Conservation (phyloP, 2,329 filamentous ascomycete species). For the Colletotrichum navitas region DNA sequence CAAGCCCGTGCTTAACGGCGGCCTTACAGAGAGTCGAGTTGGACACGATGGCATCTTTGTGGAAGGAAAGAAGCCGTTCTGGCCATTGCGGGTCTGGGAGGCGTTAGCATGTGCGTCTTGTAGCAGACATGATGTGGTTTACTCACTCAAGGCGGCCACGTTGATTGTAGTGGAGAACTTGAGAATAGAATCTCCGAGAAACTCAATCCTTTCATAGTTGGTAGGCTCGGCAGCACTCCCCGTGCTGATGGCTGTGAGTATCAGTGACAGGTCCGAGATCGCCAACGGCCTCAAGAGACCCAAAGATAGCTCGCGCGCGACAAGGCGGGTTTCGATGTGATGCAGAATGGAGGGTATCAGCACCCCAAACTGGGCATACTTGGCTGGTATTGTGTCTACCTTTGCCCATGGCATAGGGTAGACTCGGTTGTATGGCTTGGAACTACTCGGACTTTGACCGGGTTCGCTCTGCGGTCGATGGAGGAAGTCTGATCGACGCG, state of each 20-base stretch:
- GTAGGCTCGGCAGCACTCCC: constrained; percentile 69
- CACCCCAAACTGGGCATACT: constrained; percentile 64
- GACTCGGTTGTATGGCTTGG: constrained; percentile 58
- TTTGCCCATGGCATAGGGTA: constrained; percentile 63
- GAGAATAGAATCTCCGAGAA: constrained; percentile 85
- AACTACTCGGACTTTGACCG: constrained; percentile 46
- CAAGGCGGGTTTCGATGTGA: constrained; percentile 73
- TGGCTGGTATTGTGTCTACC: constrained; percentile 61
- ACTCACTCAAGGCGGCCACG: constrained; percentile 66
- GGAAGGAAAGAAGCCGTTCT: constrained; percentile 79
- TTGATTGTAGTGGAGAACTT: constrained; percentile 80
- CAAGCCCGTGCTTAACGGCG: constrained; percentile 72
- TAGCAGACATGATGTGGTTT: not conserved
- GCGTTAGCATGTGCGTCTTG: constrained; percentile 38
- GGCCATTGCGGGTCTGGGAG: constrained; percentile 74
- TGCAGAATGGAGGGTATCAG: constrained; percentile 81
- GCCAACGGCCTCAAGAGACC: constrained; percentile 65
- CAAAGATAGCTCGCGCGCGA: constrained; percentile 70
- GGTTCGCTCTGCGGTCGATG: constrained; percentile 52
- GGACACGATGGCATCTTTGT: constrained; percentile 78
- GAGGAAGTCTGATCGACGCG: constrained; percentile 71
- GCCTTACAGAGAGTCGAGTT: constrained; percentile 80
- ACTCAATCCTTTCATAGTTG: constrained; percentile 89
- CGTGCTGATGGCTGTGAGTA: constrained; percentile 78
- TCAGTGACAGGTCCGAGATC: constrained; percentile 63